These are phyloP conservation scores for Ligustrum vulgare DNA, from an alignment of 257 asterid genomes.

Conservation along the genomic window DNA sequence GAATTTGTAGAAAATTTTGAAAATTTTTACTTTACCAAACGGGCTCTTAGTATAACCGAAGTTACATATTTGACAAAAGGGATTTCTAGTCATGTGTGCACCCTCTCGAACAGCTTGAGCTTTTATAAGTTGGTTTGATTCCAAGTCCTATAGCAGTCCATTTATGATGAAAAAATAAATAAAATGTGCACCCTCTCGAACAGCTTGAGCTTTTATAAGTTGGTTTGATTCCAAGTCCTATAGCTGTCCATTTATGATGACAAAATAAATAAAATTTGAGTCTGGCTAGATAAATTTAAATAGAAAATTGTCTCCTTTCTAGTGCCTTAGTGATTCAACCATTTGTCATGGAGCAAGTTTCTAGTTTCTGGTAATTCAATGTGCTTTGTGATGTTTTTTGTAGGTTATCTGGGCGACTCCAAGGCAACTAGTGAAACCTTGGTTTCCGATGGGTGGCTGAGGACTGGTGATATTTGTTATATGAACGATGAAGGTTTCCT, in stretches of 20 bases:
- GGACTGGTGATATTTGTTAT: constrained; percentile 57
- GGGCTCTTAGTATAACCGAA: not conserved
- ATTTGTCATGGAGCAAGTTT: not conserved
- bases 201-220: not conserved
- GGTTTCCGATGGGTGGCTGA: constrained; percentile 43
- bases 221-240: not conserved
- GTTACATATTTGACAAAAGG: not conserved
- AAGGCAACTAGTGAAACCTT: constrained; percentile 43
- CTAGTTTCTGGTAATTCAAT: not conserved
- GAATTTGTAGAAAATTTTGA: too few relatives aligned
- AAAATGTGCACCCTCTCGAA: not conserved
- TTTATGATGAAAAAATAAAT: not conserved
- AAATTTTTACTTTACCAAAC: too few relatives aligned
- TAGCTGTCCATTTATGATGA: not conserved
- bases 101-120: not conserved
- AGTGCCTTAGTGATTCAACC: not conserved
- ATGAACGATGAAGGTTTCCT: constrained; percentile 48
- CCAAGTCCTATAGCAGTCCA: not conserved
- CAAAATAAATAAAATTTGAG: too few relatives aligned
- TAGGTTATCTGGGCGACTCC: constrained; percentile 47
- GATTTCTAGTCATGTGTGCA: not conserved
- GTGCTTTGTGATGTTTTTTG: constrained; percentile 6
- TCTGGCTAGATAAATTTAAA: not conserved
- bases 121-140: not conserved
- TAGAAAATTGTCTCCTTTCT: not conserved